phyloP scores from a whole-genome alignment of 352 stramenopile species.

The Phytophthora kernoviae region DNA sequence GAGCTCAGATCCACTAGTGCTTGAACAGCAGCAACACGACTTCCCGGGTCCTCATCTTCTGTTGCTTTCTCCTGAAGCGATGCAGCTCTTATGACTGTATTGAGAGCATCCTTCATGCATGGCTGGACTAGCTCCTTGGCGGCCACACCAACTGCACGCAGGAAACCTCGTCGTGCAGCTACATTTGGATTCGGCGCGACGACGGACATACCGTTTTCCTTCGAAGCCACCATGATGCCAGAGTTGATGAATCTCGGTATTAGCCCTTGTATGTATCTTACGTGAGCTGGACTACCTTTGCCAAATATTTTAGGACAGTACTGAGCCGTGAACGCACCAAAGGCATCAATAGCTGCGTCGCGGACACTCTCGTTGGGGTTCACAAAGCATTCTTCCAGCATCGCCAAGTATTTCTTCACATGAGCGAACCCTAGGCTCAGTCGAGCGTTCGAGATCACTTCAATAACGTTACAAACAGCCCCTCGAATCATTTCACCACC shows the following conservation, averaged over 20 bases:
- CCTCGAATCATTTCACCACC: slow-evolving; percentile 96
- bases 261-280: slow-evolving; percentile 54
- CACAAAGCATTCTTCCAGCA: slow-evolving; percentile 92
- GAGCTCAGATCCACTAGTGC: slow-evolving; percentile 90
- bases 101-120: slow-evolving; percentile 52
- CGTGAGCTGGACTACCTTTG: slow-evolving; percentile 45
- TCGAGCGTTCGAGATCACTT: slow-evolving; percentile 77
- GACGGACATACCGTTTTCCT: slow-evolving; percentile 31
- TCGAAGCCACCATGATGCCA: slow-evolving; percentile 43
- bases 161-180: slow-evolving; percentile 62
- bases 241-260: slow-evolving; percentile 63
- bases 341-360: slow-evolving; percentile 82
- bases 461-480: slow-evolving; percentile 95
- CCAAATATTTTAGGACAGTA: slow-evolving; percentile 88
- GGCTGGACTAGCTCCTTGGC: slow-evolving; percentile 58
- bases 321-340: slow-evolving; percentile 81
- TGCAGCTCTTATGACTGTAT: slow-evolving; percentile 49
- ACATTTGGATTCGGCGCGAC: slow-evolving; percentile 56
- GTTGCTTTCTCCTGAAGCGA: slow-evolving; percentile 47
- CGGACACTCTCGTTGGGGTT: slow-evolving; percentile 95
- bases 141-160: slow-evolving; percentile 58
- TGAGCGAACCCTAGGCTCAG: slow-evolving; percentile 62
- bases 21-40: slow-evolving; percentile 92
- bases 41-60: slow-evolving; percentile 94
- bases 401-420: slow-evolving; percentile 79